phyloP scores from a whole-genome alignment of 371 early-diverging fungal genomes.

The Basidiobolus meristosporus region DNA sequence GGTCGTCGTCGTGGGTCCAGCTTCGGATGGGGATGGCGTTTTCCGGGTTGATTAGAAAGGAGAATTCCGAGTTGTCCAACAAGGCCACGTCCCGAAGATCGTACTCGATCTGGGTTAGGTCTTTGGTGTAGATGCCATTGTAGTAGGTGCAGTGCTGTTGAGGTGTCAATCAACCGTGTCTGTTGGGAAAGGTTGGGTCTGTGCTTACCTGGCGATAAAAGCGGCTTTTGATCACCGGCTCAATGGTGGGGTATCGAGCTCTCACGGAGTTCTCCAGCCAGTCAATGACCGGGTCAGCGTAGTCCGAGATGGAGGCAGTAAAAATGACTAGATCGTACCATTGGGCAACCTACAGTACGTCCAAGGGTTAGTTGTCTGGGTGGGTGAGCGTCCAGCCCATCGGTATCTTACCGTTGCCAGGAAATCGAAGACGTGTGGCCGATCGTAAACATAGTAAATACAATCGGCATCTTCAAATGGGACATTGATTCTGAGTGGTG shows the following conservation, averaged over 20 bases:
- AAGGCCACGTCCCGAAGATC: slow-evolving; percentile 76
- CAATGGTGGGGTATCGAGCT: slow-evolving; percentile 74
- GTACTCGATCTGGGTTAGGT: slow-evolving; percentile 58
- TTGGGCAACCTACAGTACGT: slow-evolving; percentile 68
- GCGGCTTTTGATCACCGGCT: slow-evolving; percentile 6
- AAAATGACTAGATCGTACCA: slow-evolving; percentile 95
- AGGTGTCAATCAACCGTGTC: no score
- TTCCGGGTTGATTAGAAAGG: slow-evolving; percentile 72
- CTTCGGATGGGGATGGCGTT: slow-evolving; percentile 75
- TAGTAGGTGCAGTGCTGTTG: slow-evolving; percentile 44
- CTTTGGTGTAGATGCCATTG: slow-evolving; percentile 72
- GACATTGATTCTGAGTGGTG: slow-evolving; percentile 76
- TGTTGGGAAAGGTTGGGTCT: no score
- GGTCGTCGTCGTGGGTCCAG: slow-evolving; percentile 53
- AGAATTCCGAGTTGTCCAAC: slow-evolving; percentile 77
- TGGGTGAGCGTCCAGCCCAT: no score
- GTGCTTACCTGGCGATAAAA: neutral
- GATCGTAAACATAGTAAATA: slow-evolving; percentile 87
- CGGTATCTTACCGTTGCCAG: slow-evolving; percentile 73
- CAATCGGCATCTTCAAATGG: slow-evolving; percentile 71
- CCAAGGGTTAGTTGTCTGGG: no score
- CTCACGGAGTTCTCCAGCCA: no score
- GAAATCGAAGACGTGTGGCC: slow-evolving; percentile 91
- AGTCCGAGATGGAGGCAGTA: slow-evolving; percentile 93
- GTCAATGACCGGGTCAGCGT: slow-evolving; percentile 95